Base-by-base conservation (phyloP, 1,139 yeast species). In the Diutina scorzettiae region DNA sequence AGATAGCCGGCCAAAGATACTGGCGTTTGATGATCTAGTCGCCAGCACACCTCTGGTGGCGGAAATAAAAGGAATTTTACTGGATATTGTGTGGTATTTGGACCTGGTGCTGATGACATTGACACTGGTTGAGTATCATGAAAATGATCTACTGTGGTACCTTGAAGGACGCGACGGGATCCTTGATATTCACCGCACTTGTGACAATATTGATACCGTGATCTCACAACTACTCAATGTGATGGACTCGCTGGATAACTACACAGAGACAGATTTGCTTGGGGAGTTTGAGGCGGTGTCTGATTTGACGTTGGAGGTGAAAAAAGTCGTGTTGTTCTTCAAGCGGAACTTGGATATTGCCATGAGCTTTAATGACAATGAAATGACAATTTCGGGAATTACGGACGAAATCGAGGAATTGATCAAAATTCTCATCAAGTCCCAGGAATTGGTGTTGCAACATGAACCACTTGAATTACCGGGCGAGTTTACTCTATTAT, bases 261-360 rank as follows among this genome's bases (percentile, higher is more conserved):
- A 27, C 11, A 5, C 5, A 5, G 30, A 27, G 5, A 5, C 30
- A 5, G 30, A 27, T 9, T 23, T 34, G 6, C 39, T 34, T 21
- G 16, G 16, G 17, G 39, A 34, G 17, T 14, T 34, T 11, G 39
- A 21, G 12, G 39, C 11, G 5, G 39, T 34, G 9, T 20, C 27
- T 9, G 39, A 34, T 16, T 19, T 34, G 7, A 17, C 23, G 6
- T 23, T 34, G 18, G 39, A 34, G 28, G 39, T 34, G 14, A 34
- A 34, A 20, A 34, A 23, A 23, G 39, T 34, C 14, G 39, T 23
- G 6, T 23, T 34, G 20, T 34, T 19, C 20, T 34, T 20, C 8
- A 34, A 34, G 6, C 18, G 19, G n/a, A 34, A 34, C 23, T 21
- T 34, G 39, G 39, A 34, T 14, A 34, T 23, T 14, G 39, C 39